A percentile compares a stretch with the other conserved stretches of the same genome.
Conservation (phyloP, 2,329 filamentous ascomycete species). For the Aspergillus uvarum region DNA sequence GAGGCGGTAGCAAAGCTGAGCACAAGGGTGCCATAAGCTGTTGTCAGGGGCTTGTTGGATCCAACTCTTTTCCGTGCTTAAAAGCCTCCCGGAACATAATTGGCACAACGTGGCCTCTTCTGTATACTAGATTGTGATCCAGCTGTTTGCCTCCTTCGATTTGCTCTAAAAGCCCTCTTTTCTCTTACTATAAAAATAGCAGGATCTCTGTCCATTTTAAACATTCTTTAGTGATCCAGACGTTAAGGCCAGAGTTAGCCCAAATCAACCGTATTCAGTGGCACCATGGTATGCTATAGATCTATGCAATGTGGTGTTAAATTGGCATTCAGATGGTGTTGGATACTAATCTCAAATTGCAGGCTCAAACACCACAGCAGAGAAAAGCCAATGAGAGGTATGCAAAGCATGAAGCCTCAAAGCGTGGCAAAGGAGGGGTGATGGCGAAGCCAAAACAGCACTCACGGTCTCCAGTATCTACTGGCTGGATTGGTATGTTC, state of each 20-base stretch:
- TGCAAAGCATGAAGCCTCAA: conserved; percentile 58
- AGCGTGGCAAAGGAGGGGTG: conserved; percentile 56
- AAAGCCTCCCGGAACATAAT: background rate
- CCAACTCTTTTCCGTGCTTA: background rate
- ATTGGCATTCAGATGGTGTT: background rate
- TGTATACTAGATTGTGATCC: background rate
- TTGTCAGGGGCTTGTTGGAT: background rate
- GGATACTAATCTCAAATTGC: conserved; percentile 1
- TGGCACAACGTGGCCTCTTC: background rate
- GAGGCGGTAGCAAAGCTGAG: background rate
- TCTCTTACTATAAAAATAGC: background rate
- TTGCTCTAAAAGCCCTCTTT: background rate
- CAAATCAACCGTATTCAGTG: background rate
- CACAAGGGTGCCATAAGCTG: background rate
- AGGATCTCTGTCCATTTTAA: background rate
- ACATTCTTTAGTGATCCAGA: background rate
- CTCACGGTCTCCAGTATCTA: conserved; percentile 55
- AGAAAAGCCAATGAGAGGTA: conserved; percentile 63
- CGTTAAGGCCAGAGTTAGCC: background rate
- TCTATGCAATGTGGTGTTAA: background rate
- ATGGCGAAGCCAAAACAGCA: conserved; percentile 50
- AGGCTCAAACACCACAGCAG: conserved; percentile 67
- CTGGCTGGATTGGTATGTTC: conserved; percentile 60
- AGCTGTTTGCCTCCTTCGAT: background rate
- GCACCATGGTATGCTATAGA: background rate